Percentiles rank a stretch among this genome's conserved stretches.
These are phyloP conservation scores for Coemansia asiatica DNA, from an alignment of 192 early-diverging fungal species.

Conservation along the genomic window DNA sequence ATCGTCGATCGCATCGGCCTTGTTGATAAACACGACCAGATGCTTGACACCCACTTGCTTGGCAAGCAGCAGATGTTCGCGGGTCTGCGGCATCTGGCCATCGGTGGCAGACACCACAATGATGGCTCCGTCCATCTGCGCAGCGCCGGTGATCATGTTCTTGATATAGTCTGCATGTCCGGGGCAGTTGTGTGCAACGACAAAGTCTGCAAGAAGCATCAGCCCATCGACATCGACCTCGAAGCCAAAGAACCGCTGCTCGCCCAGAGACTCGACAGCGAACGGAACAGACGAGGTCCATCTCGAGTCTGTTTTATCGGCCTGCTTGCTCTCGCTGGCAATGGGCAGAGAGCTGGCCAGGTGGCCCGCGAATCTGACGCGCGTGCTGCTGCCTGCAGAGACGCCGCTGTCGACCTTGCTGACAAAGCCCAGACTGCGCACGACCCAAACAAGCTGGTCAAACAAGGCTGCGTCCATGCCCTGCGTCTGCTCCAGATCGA, in stretches of 20 bases:
- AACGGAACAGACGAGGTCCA: conserved; percentile 24
- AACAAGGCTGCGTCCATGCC: conserved; percentile 5
- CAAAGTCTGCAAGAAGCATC: conserved; percentile 37
- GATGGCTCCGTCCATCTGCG: conserved; percentile 97
- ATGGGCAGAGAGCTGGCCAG: conserved; percentile 21
- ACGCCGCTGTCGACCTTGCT: not conserved
- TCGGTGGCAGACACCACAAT: conserved; percentile 98
- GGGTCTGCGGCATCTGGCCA: conserved; percentile 98
- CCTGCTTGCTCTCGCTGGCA: conserved; percentile 9
- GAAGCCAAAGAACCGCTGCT: conserved; percentile 26
- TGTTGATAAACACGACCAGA: conserved; percentile 98
- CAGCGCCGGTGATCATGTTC: conserved; percentile 98
- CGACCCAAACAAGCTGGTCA: conserved; percentile 26
- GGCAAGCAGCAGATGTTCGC: conserved; percentile 95
- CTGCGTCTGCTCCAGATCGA: conserved; percentile 10
- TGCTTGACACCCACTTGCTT: conserved; percentile 92
- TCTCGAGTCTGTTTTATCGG: not conserved
- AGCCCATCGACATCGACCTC: conserved; percentile 37
- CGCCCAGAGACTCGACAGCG: conserved; percentile 14
- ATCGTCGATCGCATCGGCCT: conserved; percentile 96
- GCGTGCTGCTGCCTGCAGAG: not conserved
- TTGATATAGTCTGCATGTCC: conserved; percentile 99
- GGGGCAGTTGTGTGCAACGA: conserved; percentile 64
- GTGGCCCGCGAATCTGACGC: conserved; percentile 11
- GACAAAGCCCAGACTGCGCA: conserved; percentile 44